A percentile compares a stretch with the other conserved stretches of the same genome.
phyloP scores from a whole-genome alignment of 2,329 filamentous ascomycete genomes.

The Paecilomyces formosus region DNA sequence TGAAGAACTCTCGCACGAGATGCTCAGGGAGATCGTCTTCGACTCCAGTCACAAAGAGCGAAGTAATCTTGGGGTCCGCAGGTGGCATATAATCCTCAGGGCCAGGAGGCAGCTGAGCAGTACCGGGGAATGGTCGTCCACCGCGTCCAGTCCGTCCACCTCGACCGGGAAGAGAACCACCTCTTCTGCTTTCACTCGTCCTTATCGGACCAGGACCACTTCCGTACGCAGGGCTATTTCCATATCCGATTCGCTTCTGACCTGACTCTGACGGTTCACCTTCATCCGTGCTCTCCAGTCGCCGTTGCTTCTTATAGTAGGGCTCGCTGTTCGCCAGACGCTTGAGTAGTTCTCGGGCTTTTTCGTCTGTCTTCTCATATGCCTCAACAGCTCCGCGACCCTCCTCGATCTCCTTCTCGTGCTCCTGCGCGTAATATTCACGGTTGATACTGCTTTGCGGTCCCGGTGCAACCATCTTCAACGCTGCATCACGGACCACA shows the following conservation, averaged over 20 bases:
- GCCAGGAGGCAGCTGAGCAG: conserved; percentile 68
- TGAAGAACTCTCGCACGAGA: conserved; percentile 84
- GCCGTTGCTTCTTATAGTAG: conserved; percentile 82
- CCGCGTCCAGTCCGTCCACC: conserved; percentile 44
- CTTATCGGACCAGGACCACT: conserved; percentile 61
- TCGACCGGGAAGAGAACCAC: conserved; percentile 29
- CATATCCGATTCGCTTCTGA: conserved; percentile 31
- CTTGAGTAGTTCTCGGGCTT: conserved; percentile 79
- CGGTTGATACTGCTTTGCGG: conserved; percentile 88
- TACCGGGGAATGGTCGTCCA: conserved; percentile 58
- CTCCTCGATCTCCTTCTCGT: conserved; percentile 91
- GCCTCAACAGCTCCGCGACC: conserved; percentile 77
- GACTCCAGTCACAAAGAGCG: conserved; percentile 87
- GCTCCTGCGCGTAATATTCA: conserved; percentile 96
- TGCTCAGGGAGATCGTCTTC: conserved; percentile 94
- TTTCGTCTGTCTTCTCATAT: conserved; percentile 96
- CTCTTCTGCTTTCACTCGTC: conserved; percentile 53
- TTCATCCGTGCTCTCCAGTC: conserved; percentile 55
- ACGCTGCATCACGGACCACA: conserved; percentile 85
- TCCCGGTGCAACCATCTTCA: conserved; percentile 96
- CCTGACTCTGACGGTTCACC: conserved; percentile 36
- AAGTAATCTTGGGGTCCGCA: conserved; percentile 76
- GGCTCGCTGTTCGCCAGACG: conserved; percentile 86
- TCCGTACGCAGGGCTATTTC: conserved; percentile 42
- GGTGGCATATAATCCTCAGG: conserved; percentile 83